Percentiles rank a stretch among this genome's conserved stretches.
Evolutionary conservation across 2,329 filamentous ascomycete genomes (phyloP).

Genomic region (Alternaria sp.): DNA sequence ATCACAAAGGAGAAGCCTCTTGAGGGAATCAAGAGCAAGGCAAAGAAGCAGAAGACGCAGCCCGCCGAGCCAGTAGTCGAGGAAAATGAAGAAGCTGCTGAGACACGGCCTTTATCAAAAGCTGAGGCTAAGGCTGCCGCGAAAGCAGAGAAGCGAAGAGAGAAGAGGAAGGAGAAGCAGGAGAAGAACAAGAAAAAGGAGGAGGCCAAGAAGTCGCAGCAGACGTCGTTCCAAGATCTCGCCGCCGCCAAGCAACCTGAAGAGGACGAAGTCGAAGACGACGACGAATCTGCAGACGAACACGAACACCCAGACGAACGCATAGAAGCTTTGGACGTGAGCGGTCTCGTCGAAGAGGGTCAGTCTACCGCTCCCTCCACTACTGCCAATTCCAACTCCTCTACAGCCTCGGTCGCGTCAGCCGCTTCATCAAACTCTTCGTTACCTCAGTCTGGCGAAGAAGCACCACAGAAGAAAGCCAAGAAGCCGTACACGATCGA

Average conservation of each 20-base stretch:
- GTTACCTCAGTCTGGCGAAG: slow-evolving; percentile 46
- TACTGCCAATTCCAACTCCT: slow-evolving; percentile 47
- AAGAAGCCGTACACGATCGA: slow-evolving; percentile 44
- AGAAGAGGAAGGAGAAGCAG: slow-evolving; percentile 57
- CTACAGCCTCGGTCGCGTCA: slow-evolving; percentile 52
- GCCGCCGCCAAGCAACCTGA: slow-evolving; percentile 33
- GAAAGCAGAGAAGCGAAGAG: slow-evolving; percentile 56
- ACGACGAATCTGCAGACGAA: slow-evolving; percentile 31
- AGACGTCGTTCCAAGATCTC: slow-evolving; percentile 41
- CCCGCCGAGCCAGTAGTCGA: slow-evolving; percentile 27
- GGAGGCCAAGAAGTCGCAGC: slow-evolving; percentile 38
- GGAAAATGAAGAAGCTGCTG: slow-evolving; percentile 51
- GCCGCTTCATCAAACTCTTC: slow-evolving; percentile 60
- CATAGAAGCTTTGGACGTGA: slow-evolving; percentile 47
- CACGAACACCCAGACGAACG: slow-evolving; percentile 41
- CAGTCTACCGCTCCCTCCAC: slow-evolving; percentile 46
- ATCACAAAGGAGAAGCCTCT: slow-evolving; percentile 50
- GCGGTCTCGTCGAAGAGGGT: slow-evolving; percentile 48
- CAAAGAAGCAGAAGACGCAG: slow-evolving; percentile 56
- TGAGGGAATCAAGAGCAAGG: slow-evolving; percentile 49
- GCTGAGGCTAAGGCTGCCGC: slow-evolving; percentile 50
- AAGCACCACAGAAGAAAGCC: slow-evolving; percentile 37
- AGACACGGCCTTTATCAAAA: slow-evolving; percentile 50
- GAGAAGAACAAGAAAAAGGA: slow-evolving; percentile 51
- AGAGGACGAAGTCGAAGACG: slow-evolving; percentile 33